These are phyloP conservation scores for Symbiotaphrina buchneri DNA, from an alignment of 495 filamentous ascomycete genomes.

Conservation along the genomic window DNA sequence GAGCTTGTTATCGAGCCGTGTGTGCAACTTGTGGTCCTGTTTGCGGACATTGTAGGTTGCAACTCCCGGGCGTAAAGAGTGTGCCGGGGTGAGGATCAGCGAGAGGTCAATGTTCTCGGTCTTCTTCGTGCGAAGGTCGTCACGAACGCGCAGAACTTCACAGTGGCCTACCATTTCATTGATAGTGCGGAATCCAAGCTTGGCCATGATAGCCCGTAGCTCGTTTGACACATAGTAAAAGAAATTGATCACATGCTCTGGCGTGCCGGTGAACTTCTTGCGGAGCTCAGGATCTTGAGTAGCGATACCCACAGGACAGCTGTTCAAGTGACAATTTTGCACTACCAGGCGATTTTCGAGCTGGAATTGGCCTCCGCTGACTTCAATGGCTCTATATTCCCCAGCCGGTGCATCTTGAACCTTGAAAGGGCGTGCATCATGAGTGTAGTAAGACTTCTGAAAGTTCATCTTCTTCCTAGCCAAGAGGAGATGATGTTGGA, in stretches of 20 bases:
- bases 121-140: slow-evolving; percentile 75
- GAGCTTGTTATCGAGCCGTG: slow-evolving; percentile 93
- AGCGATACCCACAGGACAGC: slow-evolving; percentile 91
- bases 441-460: too few species aligned
- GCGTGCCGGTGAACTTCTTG: slow-evolving; percentile 84
- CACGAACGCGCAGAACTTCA: slow-evolving; percentile 68
- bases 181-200: slow-evolving; percentile 79
- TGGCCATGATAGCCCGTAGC: slow-evolving; percentile 95
- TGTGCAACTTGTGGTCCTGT: slow-evolving; percentile 87
- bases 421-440: too few species aligned
- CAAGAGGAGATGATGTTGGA: not conserved
- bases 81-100: slow-evolving; percentile 86
- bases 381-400: too few species aligned
- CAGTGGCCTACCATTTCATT: slow-evolving; percentile 98
- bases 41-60: slow-evolving; percentile 98
- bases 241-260: slow-evolving; percentile 99
- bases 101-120: slow-evolving; percentile 88
- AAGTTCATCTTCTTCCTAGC: not conserved
- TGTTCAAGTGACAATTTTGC: slow-evolving; percentile 25
- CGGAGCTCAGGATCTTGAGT: slow-evolving; percentile 90
- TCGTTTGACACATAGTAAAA: slow-evolving; percentile 99
- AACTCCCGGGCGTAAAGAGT: slow-evolving; percentile 88
- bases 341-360: not conserved
- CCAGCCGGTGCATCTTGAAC: too few species aligned
- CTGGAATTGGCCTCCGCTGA: too few species aligned